Base-by-base conservation (phyloP, 164 flowering plant genomes). In the Vitis riparia region DNA sequence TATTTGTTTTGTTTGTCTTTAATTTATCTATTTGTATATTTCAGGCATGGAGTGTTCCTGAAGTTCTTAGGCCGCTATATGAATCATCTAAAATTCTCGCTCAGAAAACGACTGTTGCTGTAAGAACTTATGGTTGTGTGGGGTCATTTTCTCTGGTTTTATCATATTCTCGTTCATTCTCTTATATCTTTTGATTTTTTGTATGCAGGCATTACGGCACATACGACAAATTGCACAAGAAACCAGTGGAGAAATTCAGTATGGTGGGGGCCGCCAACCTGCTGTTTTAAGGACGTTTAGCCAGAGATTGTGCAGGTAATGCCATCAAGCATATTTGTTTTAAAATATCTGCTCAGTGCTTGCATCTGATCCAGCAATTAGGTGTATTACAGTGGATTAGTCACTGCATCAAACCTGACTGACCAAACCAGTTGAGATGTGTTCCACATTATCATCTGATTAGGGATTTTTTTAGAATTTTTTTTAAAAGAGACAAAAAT, bases 71-170 rank as follows among this genome's bases (percentile, higher is more conserved):
- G 79, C 94, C 97, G 17, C 82, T 90, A 3, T 91, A 91, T 57
- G 93, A 88, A 71, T 90, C 97, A 3, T 87, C 97, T 13, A 91
- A 80, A 65, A 82, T 91, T 59, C 81, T 91, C 62, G 97, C 97
- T 11, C 94, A 90, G 79, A 91, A 88, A 74, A 87, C 81, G 80
- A 90, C 97, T 32, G 70, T 88, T 65, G 88, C 93, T 59, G 97
- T 91, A 75, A 84, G 88, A 23, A 67, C 15, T 50, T 49, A 5
- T 9, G 55, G 19, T 10, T 14, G 44, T 32, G 58, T 0, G 14
- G 27, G 7, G 27, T 9, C 8, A 9, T 49, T 11, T 32, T 8
- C 3, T n/a, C 9, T 69, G 37, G 48, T 59, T 14, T 47, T 58
- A 44, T 17, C n/a, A 9, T 3, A 13, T n/a, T 13, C 9, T 48